Evolutionary conservation across 331 rosid species (phyloP).

Genomic region (Stylosanthes scabra): DNA sequence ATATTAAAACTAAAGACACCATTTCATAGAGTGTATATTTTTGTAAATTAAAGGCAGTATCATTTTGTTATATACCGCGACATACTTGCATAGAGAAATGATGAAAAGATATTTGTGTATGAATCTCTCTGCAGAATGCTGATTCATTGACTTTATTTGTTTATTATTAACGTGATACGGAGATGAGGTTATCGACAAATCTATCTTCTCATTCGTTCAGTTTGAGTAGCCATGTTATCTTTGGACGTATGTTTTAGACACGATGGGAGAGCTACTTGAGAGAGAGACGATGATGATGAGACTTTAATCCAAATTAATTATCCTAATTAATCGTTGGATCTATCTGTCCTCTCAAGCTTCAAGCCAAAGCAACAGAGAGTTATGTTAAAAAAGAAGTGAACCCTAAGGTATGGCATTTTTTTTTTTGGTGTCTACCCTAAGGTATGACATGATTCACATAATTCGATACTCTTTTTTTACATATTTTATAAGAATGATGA

Average conservation of each 20-base stretch:
- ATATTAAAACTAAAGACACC: too few relatives aligned
- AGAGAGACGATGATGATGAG: conserved; percentile 3
- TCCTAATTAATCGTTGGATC: conserved; percentile 37
- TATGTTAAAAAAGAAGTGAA: conserved; percentile 45
- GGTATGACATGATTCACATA: conserved; percentile 39
- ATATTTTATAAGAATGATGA: not conserved
- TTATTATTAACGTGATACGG: too few relatives aligned
- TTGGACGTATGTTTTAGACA: conserved; percentile 23
- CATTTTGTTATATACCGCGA: not conserved
- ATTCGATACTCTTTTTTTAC: conserved; percentile 3
- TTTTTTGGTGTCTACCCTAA: too few relatives aligned
- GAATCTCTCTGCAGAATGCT: not conserved
- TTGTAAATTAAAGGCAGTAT: not conserved
- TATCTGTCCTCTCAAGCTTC: conserved; percentile 53
- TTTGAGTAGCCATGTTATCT: not conserved
- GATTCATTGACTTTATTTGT: not conserved
- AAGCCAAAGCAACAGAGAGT: conserved; percentile 45
- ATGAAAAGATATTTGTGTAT: not conserved
- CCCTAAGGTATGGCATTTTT: conserved; percentile 39
- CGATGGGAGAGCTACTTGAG: conserved; percentile 33
- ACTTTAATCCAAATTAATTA: conserved; percentile 51
- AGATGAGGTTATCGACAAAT: too few relatives aligned
- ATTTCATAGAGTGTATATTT: not conserved
- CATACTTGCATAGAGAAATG: not conserved
- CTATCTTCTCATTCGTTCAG: not conserved